These are phyloP conservation scores for Fusarium dimerum DNA, from an alignment of 2,329 filamentous ascomycete species.

Conservation along the genomic window DNA sequence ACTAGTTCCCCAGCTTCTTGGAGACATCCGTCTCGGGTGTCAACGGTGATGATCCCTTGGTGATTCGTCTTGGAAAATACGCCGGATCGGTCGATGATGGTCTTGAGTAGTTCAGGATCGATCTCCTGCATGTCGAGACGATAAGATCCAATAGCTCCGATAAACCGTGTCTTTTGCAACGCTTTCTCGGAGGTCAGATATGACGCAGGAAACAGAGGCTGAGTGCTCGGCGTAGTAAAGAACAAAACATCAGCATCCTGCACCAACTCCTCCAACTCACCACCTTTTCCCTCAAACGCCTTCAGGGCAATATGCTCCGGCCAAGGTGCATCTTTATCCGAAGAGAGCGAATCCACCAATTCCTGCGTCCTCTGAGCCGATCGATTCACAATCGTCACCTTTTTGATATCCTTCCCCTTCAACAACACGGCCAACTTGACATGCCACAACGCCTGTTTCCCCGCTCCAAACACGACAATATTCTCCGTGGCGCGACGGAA, in stretches of 20 bases:
- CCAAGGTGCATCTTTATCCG: constrained; percentile 8
- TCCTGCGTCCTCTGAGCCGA: constrained; percentile 23
- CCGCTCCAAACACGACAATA: constrained; percentile 68
- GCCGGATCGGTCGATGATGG: constrained; percentile 16
- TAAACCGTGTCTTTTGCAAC: constrained; percentile 26
- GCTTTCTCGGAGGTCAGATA: constrained; percentile 23
- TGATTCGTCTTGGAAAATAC: constrained; percentile 4
- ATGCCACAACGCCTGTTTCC: constrained; percentile 74
- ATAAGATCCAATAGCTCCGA: constrained; percentile 35
- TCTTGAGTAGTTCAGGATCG: constrained; percentile 30
- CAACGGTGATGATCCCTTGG: constrained; percentile 24
- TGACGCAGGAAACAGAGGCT: constrained; percentile 29
- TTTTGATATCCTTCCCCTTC: constrained; percentile 25
- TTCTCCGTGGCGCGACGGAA: constrained; percentile 37
- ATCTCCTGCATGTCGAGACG: constrained; percentile 36
- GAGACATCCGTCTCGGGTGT: constrained; percentile 31
- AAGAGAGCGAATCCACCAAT: constrained; percentile 21
- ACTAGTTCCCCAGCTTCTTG: constrained; percentile 35
- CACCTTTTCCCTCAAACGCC: constrained; percentile 9
- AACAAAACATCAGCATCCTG: constrained; percentile 31
- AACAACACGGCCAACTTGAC: constrained; percentile 65
- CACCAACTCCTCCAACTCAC: constrained; percentile 20
- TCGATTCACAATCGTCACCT: constrained; percentile 37
- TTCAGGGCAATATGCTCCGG: constrained; percentile 17
- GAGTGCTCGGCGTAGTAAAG: constrained; percentile 34